Evolutionary conservation across 129 eudicot genomes (phyloP).

Genomic region (Daucus carota): DH1_v3.0 NC_030388.2:25585001-25585500

Average conservation of each 20-base stretch:
- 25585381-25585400: no score
- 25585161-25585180: no score
- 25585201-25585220: conserved; percentile 41
- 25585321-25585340: conserved; percentile 30
- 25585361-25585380: no score
- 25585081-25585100: no score
- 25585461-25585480: conserved; percentile 48
- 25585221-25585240: conserved; percentile 24
- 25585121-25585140: no score
- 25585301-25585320: conserved; percentile 25
- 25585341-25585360: no score
- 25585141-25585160: no score
- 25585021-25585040: conserved; percentile 6
- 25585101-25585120: no score
- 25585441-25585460: background rate
- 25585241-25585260: conserved; percentile 52
- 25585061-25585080: no score
- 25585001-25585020: conserved; percentile 13
- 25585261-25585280: conserved; percentile 34
- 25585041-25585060: conserved; percentile 16
- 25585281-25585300: conserved; percentile 40
- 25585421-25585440: background rate
- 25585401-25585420: no score
- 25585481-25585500: conserved; percentile 63
- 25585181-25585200: no score